Evolutionary conservation across 1,139 yeast genomes (phyloP), one percentile per base, ranked within the genome.

Genomic region (Taphrina pruni): DNA sequence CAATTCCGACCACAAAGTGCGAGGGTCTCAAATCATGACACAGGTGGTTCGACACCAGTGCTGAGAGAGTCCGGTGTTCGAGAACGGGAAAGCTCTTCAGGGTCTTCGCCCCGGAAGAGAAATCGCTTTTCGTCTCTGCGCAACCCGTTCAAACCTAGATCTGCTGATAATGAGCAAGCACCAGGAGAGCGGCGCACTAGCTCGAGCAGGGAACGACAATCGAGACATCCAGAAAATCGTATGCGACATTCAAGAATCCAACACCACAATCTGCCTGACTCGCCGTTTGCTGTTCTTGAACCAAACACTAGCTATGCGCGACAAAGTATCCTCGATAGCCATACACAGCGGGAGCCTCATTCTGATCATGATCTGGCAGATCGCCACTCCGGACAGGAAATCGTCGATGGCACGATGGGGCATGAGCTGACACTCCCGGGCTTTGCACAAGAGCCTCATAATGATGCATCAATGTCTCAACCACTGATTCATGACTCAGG

Each of bases 1-100:
- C 54, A 50, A 35, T 8, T n/a, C 54, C 32, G 36, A 17, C 36
- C 35, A 11, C 36, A 50, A 11, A 26, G n/a, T 21, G 6, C 36
- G 8, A 21, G 14, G 2, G 36, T n/a, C n/a, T 21, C 54, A 8
- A 17, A 50, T 21, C 35, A 21, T n/a, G 54, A 50, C 12, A 11
- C 32, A n/a, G 9, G 21, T 21, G 8, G 7, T 6, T 21, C 54
- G 8, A 8, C 54, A 11, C 36, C 54, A 11, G 17, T 17, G n/a
- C 12, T 35, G 21, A 32, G 43, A 32, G 58, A 54, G n/a, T 17
- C 41, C 36, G 58, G 43, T 17, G 26, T 36, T 17, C 58, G 58
- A 35, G 58, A 54, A 17, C 58, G 58, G 26, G 58, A 54, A n/a
- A 54, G 58, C 43, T 54, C 58, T n/a, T 54, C 58, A 32, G 58